Conservation (phyloP, 1,284 basidiomycete genomes). For the Rhodotorula glutinis region DNA sequence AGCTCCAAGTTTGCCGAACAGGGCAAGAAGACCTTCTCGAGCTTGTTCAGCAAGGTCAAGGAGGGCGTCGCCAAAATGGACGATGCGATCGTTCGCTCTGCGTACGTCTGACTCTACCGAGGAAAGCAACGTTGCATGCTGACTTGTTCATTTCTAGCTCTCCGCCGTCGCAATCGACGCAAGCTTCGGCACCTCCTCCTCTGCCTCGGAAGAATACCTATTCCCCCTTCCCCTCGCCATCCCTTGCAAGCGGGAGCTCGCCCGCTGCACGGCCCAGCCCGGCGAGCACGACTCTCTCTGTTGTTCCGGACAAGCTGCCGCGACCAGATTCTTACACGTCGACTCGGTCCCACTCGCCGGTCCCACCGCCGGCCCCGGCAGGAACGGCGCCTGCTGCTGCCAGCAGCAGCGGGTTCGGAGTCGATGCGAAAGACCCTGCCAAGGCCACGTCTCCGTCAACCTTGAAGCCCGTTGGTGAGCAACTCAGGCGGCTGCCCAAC, state of each 20-base stretch:
- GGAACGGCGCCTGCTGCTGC: background rate
- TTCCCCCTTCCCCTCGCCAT: background rate
- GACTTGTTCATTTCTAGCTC: conserved; percentile 9
- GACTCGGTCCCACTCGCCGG: background rate
- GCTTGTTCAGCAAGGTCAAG: conserved; percentile 27
- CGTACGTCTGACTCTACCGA: conserved; percentile 6
- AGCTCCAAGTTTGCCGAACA: conserved; percentile 37
- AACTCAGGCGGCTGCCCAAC: too few relatives aligned
- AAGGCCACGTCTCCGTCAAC: conserved; percentile 5
- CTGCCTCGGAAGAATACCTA: conserved; percentile 8
- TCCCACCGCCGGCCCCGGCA: background rate
- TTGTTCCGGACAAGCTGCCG: background rate
- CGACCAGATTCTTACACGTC: background rate
- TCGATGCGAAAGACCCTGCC: background rate
- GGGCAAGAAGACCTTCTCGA: conserved; percentile 32
- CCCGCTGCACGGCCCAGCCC: background rate
- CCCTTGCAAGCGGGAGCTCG: background rate
- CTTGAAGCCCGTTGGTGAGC: conserved; percentile 16
- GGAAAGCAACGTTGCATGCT: background rate
- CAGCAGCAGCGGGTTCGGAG: background rate
- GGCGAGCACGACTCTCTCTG: background rate
- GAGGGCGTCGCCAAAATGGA: conserved; percentile 29
- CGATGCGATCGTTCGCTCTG: conserved; percentile 21
- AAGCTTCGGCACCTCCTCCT: background rate
- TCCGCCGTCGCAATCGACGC: background rate